phyloP scores from a whole-genome alignment of 768 basidiomycete genomes.

The Collybiopsis luxurians region DNA sequence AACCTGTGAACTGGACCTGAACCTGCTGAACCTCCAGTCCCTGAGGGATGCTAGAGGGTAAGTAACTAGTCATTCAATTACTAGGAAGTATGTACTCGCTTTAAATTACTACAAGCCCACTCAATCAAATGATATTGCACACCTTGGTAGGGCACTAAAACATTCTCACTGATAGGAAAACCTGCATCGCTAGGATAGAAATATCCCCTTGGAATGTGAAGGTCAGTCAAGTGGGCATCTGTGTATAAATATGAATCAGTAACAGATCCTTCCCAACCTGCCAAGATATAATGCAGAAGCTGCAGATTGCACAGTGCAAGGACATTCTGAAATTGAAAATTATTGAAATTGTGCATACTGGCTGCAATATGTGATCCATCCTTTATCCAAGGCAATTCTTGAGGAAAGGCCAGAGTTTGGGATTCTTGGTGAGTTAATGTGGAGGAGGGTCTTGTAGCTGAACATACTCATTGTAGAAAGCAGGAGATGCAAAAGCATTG shows the following conservation, averaged over 20 bases:
- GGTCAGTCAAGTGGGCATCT: not conserved
- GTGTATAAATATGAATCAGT: conserved; percentile 15
- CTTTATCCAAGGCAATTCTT: conserved; percentile 29
- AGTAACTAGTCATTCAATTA: too few species aligned
- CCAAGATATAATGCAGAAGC: conserved; percentile 36
- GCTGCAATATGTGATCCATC: conserved; percentile 30
- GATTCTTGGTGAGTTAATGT: conserved; percentile 17
- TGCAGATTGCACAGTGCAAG: conserved; percentile 27
- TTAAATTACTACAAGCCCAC: too few species aligned
- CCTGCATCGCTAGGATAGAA: conserved; percentile 28
- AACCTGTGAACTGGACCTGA: too few species aligned
- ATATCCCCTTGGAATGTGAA: conserved; percentile 7
- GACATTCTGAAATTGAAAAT: conserved; percentile 15
- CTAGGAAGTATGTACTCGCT: too few species aligned
- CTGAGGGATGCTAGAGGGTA: too few species aligned
- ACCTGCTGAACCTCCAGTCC: too few species aligned
- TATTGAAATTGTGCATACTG: conserved; percentile 19
- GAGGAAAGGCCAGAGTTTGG: conserved; percentile 30
- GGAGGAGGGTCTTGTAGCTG: conserved; percentile 15
- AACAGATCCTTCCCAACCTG: conserved; percentile 37
- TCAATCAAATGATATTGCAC: conserved; percentile 25
- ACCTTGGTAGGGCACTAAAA: conserved; percentile 24
- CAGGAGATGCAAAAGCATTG: conserved; percentile 7
- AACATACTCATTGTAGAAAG: conserved; percentile 18
- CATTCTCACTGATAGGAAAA: conserved; percentile 16